Evolutionary conservation across 2,329 filamentous ascomycete species (phyloP).

Genomic region (Stachybotrys elegans): DNA sequence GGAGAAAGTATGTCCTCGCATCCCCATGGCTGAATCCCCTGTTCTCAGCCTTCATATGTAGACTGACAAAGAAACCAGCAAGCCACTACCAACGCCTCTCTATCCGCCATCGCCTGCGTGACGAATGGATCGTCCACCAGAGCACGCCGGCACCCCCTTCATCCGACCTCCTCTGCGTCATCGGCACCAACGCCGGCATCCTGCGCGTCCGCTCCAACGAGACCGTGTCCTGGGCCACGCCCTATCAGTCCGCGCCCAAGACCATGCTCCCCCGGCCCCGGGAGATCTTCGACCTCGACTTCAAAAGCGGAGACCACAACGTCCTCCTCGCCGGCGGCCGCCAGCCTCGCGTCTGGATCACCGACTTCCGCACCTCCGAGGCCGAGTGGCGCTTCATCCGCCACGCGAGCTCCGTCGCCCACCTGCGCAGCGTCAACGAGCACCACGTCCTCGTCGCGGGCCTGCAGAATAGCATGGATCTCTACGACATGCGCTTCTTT

Average conservation of each 20-base stretch:
- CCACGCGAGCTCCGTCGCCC: slow-evolving; percentile 39
- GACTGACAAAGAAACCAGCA: slow-evolving; percentile 12
- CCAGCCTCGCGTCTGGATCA: slow-evolving; percentile 37
- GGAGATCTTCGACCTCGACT: slow-evolving; percentile 46
- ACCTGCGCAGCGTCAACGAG: slow-evolving; percentile 42
- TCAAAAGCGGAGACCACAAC: slow-evolving; percentile 35
- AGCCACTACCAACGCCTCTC: slow-evolving; percentile 26
- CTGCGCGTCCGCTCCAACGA: slow-evolving; percentile 27
- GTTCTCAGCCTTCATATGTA: background rate
- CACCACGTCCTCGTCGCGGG: slow-evolving; percentile 51
- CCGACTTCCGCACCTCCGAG: slow-evolving; percentile 37
- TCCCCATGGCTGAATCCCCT: background rate
- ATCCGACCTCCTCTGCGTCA: slow-evolving; percentile 36
- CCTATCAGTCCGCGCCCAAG: slow-evolving; percentile 11
- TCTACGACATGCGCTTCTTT: slow-evolving; percentile 52
- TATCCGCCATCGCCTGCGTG: slow-evolving; percentile 17
- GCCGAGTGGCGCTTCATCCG: slow-evolving; percentile 25
- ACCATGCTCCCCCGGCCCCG: slow-evolving; percentile 11
- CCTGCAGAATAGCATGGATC: slow-evolving; percentile 40
- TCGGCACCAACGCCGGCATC: slow-evolving; percentile 46
- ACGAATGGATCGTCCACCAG: slow-evolving; percentile 31
- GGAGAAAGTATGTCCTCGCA: slow-evolving; percentile 23
- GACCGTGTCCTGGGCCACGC: slow-evolving; percentile 28
- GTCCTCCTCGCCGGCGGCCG: slow-evolving; percentile 48
- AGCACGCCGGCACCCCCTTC: slow-evolving; percentile 35